Evolutionary conservation across 495 filamentous ascomycete species (phyloP).

Genomic region (Geoglossum glabrum): DNA sequence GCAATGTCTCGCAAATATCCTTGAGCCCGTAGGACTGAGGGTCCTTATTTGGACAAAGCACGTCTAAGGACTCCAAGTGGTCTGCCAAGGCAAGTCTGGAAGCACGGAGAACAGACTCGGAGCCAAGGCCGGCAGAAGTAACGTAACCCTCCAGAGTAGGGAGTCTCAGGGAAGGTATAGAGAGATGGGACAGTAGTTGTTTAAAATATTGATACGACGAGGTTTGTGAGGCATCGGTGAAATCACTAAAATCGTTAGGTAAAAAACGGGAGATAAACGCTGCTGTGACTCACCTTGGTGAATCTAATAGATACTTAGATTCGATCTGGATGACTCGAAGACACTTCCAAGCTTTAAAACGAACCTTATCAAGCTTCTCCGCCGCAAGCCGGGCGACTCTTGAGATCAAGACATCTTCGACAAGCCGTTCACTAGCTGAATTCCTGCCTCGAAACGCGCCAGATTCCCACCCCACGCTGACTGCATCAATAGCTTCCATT

Average conservation of each 20-base stretch:
- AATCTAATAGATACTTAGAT: slow-evolving; percentile 17
- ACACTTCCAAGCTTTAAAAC: slow-evolving; percentile 38
- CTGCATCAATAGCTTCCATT: slow-evolving; percentile 51
- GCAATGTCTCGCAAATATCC: slow-evolving; percentile 22
- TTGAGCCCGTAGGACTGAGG: slow-evolving; percentile 9
- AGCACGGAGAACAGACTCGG: slow-evolving; percentile 59
- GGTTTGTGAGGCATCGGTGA: background rate
- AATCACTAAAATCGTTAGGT: background rate
- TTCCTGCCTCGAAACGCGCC: background rate
- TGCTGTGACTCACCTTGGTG: slow-evolving; percentile 14
- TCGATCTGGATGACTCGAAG: slow-evolving; percentile 8
- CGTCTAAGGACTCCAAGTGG: background rate
- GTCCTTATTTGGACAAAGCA: no score
- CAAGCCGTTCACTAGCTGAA: slow-evolving; percentile 13
- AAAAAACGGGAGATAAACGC: background rate
- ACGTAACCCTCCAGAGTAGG: slow-evolving; percentile 52
- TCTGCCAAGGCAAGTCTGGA: slow-evolving; percentile 42
- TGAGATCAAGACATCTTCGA: background rate
- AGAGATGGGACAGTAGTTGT: background rate
- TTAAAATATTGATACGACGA: slow-evolving; percentile 1
- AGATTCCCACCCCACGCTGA: slow-evolving; percentile 13
- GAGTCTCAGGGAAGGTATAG: slow-evolving; percentile 3
- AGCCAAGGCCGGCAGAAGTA: slow-evolving; percentile 64
- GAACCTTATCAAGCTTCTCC: slow-evolving; percentile 79
- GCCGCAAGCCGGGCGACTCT: slow-evolving; percentile 46